Percentiles rank a stretch among this genome's conserved stretches.
phyloP scores from a whole-genome alignment of 192 early-diverging fungal species.

The Mortierella hygrophila region DNA sequence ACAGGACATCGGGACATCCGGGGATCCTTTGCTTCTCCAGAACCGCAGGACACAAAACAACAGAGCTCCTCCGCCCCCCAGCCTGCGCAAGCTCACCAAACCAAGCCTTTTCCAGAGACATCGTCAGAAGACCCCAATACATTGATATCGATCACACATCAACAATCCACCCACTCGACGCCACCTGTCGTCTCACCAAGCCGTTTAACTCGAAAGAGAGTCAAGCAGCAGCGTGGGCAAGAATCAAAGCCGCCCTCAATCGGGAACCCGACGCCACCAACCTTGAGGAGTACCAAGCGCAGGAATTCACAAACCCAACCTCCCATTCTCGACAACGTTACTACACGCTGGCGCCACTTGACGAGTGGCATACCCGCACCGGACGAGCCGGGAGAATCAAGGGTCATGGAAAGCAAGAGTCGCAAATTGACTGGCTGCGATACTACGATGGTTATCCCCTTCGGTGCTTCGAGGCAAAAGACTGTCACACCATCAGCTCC shows the following conservation, averaged over 20 bases:
- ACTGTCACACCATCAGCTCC: background rate
- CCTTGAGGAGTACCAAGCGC: background rate
- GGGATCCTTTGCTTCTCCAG: background rate
- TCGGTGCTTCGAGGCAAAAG: background rate
- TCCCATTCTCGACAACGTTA: background rate
- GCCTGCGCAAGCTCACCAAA: background rate
- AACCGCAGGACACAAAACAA: background rate
- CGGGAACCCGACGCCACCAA: background rate
- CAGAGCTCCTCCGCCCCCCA: background rate
- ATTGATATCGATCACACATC: background rate
- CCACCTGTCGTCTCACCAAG: background rate
- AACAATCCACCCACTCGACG: background rate
- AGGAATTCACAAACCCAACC: background rate
- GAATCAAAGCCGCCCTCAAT: background rate
- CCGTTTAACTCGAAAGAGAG: background rate
- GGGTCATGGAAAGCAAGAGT: background rate
- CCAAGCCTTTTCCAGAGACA: background rate
- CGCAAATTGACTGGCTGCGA: background rate
- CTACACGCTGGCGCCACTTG: conserved; percentile 2
- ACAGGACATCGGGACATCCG: background rate
- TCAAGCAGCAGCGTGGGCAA: background rate
- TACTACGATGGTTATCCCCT: background rate
- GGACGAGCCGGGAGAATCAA: background rate
- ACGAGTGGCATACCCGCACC: background rate
- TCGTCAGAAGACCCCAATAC: background rate